Conservation (phyloP, 768 basidiomycete genomes). For the Amanita rimosa region DNA sequence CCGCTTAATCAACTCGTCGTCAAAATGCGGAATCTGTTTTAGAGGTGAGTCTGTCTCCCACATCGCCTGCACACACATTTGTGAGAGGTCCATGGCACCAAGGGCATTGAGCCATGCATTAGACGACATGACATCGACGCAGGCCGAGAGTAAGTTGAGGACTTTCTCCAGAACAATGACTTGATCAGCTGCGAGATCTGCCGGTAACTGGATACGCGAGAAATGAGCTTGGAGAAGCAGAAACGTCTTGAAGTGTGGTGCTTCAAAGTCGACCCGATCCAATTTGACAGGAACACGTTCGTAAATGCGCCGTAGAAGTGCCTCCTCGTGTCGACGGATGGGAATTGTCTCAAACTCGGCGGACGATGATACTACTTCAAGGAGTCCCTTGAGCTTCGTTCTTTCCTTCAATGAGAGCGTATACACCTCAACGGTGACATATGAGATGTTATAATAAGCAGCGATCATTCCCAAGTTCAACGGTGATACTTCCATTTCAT, state of each 20-base stretch:
- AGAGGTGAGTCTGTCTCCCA: conserved; percentile 97
- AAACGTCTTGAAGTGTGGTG: conserved; percentile 98
- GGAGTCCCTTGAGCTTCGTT: conserved; percentile 91
- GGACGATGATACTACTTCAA: conserved; percentile 95
- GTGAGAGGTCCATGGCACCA: conserved; percentile 94
- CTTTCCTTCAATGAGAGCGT: conserved; percentile 90
- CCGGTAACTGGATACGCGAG: conserved; percentile 82
- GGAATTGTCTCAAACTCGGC: conserved; percentile 94
- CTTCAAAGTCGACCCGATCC: conserved; percentile 71
- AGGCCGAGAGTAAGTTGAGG: conserved; percentile 83
- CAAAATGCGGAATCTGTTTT: conserved; percentile 96
- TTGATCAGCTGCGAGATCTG: conserved; percentile 92
- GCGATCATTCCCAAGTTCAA: conserved; percentile 99
- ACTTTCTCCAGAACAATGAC: conserved; percentile 81
- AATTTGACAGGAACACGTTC: conserved; percentile 96
- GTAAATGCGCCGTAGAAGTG: conserved; percentile 78
- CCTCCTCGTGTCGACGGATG: conserved; percentile 89
- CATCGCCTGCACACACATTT: conserved; percentile 97
- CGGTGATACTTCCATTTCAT: conserved; percentile 87
- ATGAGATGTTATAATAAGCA: conserved; percentile 90
- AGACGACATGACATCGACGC: conserved; percentile 96
- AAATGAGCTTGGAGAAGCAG: conserved; percentile 95
- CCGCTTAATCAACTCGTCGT: conserved; percentile 76
- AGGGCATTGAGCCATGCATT: conserved; percentile 92
- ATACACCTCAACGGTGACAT: conserved; percentile 96